Conservation (phyloP, 2,329 filamentous ascomycete species). For the Ceratocystis ficicola region DNA sequence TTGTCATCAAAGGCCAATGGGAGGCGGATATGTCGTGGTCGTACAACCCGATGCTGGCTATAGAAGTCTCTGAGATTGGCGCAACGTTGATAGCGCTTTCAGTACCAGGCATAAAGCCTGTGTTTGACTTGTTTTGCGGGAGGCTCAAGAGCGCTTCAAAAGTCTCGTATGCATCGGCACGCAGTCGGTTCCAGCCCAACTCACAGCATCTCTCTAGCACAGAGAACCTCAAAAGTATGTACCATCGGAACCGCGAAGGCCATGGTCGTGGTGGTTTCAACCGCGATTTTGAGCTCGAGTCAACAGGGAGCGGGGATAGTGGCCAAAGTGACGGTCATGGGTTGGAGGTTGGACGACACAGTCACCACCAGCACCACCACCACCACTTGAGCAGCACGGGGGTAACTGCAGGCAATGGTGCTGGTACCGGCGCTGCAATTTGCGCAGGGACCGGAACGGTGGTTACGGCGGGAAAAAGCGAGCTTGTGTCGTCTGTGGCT, state of each 20-base stretch:
- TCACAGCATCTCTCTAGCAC: slow-evolving; percentile 26
- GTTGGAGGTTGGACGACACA: neutral
- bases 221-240: slow-evolving; percentile 22
- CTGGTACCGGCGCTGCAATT: neutral
- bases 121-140: slow-evolving; percentile 31
- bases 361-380: neutral
- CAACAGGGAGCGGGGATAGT: slow-evolving; percentile 16
- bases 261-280: neutral
- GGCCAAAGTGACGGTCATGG: neutral
- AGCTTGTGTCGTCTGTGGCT: slow-evolving; percentile 25
- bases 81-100: slow-evolving; percentile 40
- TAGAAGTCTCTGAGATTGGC: slow-evolving; percentile 41
- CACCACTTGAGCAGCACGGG: neutral
- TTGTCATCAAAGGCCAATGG: slow-evolving; percentile 39
- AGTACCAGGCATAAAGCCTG: slow-evolving; percentile 38
- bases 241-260: slow-evolving; percentile 14
- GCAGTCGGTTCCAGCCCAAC: slow-evolving; percentile 28
- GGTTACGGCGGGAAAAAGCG: slow-evolving; percentile 22
- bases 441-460: slow-evolving; percentile 14
- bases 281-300: slow-evolving; percentile 19
- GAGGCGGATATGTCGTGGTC: slow-evolving; percentile 38
- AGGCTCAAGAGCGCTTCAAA: slow-evolving; percentile 25
- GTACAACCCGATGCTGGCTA: slow-evolving; percentile 39
- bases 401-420: neutral
- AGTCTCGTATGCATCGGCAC: slow-evolving; percentile 25